Percentiles rank a stretch among this genome's conserved stretches.
phyloP scores from a whole-genome alignment of 1,139 yeast species.

The Yamadazyma jaroonii region DNA sequence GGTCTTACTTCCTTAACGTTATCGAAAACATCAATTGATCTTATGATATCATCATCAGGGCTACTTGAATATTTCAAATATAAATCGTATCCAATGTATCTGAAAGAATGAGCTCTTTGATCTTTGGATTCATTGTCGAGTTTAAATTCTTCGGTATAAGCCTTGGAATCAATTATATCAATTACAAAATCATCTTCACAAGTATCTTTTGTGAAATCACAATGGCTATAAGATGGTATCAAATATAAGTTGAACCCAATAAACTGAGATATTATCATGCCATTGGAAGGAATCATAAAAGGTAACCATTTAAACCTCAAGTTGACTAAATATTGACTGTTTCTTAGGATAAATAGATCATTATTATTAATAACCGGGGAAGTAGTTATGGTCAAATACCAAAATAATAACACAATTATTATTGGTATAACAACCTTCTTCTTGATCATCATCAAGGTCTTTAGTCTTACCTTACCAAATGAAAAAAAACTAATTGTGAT shows the following conservation, averaged over 20 bases:
- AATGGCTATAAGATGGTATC: not conserved
- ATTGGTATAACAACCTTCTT: not conserved
- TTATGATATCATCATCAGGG: constrained; percentile 14
- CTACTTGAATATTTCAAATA: constrained; percentile 4
- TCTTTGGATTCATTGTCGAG: too few species aligned
- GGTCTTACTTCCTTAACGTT: constrained; percentile 17
- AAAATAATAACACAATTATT: not conserved
- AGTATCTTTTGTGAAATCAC: not conserved
- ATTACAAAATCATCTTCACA: not conserved
- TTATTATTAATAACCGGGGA: constrained; percentile 1
- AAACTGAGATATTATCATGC: not conserved
- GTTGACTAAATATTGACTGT: not conserved
- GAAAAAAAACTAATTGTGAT: too few species aligned
- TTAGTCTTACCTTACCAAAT: not conserved
- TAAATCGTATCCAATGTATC: constrained; percentile 5
- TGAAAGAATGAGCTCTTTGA: not conserved
- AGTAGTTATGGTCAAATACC: not conserved
- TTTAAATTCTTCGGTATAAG: not conserved
- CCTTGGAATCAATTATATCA: not conserved
- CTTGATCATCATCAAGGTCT: not conserved
- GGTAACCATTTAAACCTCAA: constrained; percentile 1
- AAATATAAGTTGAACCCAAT: constrained; percentile 4
- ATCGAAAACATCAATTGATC: constrained; percentile 24
- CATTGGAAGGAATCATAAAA: not conserved
- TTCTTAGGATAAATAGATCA: constrained; percentile 2